Percentiles rank a stretch among this genome's conserved stretches.
Conservation (phyloP, 2,329 filamentous ascomycete species). For the Pyrenochaeta sp. region DNA sequence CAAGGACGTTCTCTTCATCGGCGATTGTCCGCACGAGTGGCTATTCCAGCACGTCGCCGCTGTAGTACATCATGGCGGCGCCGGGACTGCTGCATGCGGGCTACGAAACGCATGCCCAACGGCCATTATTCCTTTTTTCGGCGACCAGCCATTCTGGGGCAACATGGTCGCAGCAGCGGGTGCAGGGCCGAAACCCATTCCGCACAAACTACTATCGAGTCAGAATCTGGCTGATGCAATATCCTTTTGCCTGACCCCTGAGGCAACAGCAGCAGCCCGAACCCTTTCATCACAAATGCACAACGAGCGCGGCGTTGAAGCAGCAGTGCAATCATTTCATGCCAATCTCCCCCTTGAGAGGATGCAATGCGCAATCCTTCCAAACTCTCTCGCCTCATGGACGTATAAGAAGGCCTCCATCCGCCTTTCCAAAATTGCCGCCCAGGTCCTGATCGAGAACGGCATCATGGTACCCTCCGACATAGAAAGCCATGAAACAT, state of each 20-base stretch:
- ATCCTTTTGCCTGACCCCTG: conserved; percentile 26
- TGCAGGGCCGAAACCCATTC: conserved; percentile 38
- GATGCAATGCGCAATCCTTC: conserved; percentile 30
- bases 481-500: conserved; percentile 29
- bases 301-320: conserved; percentile 30
- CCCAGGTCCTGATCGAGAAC: conserved; percentile 31
- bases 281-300: conserved; percentile 32
- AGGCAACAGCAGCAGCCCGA: conserved; percentile 21
- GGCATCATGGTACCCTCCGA: conserved; percentile 22
- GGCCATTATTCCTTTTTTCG: conserved; percentile 79
- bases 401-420: conserved; percentile 23
- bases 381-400: conserved; percentile 33
- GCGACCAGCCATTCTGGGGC: conserved; percentile 48
- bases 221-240: conserved; percentile 36
- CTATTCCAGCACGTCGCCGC: conserved; percentile 79
- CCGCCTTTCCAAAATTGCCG: conserved; percentile 32
- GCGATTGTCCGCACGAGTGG: conserved; percentile 87
- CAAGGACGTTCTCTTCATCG: conserved; percentile 60
- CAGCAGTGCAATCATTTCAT: conserved; percentile 37
- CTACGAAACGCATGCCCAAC: conserved; percentile 79
- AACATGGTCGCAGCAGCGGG: conserved; percentile 41
- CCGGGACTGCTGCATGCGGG: conserved; percentile 85
- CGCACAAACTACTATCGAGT: conserved; percentile 35
- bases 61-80: conserved; percentile 85
- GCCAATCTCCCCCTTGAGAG: conserved; percentile 35